Base-by-base conservation (phyloP, 2,329 filamentous ascomycete genomes). In the Meredithiella fracta region DNA sequence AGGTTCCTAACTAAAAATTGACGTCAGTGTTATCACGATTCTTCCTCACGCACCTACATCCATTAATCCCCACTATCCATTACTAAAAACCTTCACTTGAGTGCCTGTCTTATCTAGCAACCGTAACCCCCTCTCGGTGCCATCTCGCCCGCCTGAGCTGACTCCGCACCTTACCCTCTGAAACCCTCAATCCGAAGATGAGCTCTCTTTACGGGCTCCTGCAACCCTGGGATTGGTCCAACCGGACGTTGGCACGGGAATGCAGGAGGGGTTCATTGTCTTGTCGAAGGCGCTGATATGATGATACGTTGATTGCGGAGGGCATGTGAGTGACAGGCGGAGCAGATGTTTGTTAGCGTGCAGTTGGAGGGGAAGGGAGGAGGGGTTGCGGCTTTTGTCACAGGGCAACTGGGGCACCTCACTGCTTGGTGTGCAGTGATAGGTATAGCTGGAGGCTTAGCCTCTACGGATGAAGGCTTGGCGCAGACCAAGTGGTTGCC, bases 101-200 rank as follows among this genome's bases (percentile, higher is more conserved):
- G 5, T 34, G 5, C 5, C 29, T 34, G 29, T 34, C 11, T 11
- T 11, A 34, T n/a, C n/a, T 34, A 34, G 29, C 29, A 34, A 34
- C 29, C 29, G 5, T 11, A 34, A 5, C 5, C 11, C 5, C 11
- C 5, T 34, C 29, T 34, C 5, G 29, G 5, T 34, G 29, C 29
- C n/a, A n/a, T n/a, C n/a, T 34, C 11, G 14, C 40, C 40, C 40
- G 40, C 40, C 20, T 44, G 37, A 38, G n/a, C 3, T 14, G 37
- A 38, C 11, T 8, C 5, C 37, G 2, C 37, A 3, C 37, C 11
- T 38, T 38, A 11, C 42, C 34, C 56, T 47, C 49, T 54, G 42
- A 58, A 58, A 40, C 52, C 37, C 34, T 52, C 17, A 23, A 26
- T 40, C 34, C n/a, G 20, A 53, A 40, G 34, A 17, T 14, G 31